These are phyloP conservation scores for Astragalus glycyphyllos DNA, from an alignment of 306 rosid species.

Conservation along the genomic window DNA sequence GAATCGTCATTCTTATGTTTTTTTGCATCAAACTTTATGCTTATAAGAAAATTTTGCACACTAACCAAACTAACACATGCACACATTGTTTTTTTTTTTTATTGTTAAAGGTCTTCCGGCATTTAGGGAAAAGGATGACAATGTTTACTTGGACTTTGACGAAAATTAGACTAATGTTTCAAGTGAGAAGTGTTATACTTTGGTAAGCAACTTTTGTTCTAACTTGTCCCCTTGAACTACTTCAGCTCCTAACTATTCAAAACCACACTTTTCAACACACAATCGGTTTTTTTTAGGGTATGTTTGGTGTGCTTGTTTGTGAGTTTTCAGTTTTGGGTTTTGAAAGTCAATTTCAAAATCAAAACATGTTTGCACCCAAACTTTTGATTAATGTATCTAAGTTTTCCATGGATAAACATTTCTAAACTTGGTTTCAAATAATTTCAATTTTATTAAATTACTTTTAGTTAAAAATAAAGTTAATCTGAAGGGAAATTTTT, in stretches of 20 bases:
- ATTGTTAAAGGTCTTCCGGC: slow-evolving; percentile 70
- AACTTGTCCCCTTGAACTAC: slow-evolving; percentile 51
- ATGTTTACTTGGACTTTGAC: slow-evolving; percentile 81
- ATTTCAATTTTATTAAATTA: neutral
- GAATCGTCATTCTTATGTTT: neutral
- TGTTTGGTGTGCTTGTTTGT: no score
- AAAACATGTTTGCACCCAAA: neutral
- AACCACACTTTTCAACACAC: slow-evolving; percentile 43
- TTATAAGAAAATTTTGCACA: slow-evolving; percentile 63
- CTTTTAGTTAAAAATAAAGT: neutral
- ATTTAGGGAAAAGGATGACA: slow-evolving; percentile 69
- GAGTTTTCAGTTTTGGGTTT: no score
- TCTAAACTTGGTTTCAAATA: neutral
- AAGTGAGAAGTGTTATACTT: slow-evolving; percentile 23
- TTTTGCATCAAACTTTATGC: slow-evolving; percentile 13
- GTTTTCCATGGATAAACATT: neutral
- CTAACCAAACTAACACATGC: slow-evolving; percentile 56
- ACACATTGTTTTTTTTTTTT: slow-evolving; percentile 41
- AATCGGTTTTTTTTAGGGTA: neutral
- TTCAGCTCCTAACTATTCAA: slow-evolving; percentile 50
- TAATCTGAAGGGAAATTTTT: neutral
- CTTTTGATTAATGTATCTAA: slow-evolving; percentile 1
- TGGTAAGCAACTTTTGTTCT: slow-evolving; percentile 43
- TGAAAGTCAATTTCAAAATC: no score
- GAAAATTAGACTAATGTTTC: slow-evolving; percentile 42